These are phyloP conservation scores for Xylaria grammica DNA, from an alignment of 495 filamentous ascomycete species.

Conservation along the genomic window DNA sequence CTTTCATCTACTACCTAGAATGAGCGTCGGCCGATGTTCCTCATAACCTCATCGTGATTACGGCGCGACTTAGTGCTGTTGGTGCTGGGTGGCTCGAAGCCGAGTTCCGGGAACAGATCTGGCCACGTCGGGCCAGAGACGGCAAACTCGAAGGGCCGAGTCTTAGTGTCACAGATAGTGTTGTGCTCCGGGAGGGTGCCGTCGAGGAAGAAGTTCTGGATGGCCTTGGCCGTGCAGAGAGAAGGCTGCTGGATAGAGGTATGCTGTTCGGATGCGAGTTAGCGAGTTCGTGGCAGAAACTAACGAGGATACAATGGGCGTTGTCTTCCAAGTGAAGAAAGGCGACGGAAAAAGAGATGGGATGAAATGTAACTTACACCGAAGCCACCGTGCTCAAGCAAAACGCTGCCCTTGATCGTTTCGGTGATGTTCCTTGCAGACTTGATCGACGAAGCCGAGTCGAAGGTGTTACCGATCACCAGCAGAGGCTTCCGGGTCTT, in stretches of 20 bases:
- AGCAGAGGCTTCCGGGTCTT: conserved; percentile 52
- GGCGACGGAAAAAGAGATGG: neutral
- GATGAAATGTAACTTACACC: conserved; percentile 51
- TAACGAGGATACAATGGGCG: neutral
- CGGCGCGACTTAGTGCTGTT: neutral
- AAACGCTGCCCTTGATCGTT: conserved; percentile 56
- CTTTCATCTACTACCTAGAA: neutral
- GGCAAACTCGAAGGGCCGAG: conserved; percentile 15
- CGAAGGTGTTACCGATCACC: conserved; percentile 49
- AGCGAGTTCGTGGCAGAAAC: neutral
- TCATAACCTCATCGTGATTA: neutral
- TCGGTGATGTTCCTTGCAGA: conserved; percentile 57
- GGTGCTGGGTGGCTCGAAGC: neutral
- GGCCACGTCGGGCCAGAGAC: conserved; percentile 25
- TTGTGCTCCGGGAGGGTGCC: conserved; percentile 50
- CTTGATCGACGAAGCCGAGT: conserved; percentile 49
- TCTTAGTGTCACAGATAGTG: conserved; percentile 45
- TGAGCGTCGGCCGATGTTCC: neutral
- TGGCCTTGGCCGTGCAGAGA: conserved; percentile 48
- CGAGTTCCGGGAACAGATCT: conserved; percentile 20
- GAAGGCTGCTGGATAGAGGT: conserved; percentile 53
- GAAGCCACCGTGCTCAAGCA: conserved; percentile 59
- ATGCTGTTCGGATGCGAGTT: conserved; percentile 44
- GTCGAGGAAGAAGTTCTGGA: conserved; percentile 54
- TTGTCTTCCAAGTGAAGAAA: neutral